phyloP scores from a whole-genome alignment of 768 basidiomycete genomes.

The Phylloporus sp. region DNA sequence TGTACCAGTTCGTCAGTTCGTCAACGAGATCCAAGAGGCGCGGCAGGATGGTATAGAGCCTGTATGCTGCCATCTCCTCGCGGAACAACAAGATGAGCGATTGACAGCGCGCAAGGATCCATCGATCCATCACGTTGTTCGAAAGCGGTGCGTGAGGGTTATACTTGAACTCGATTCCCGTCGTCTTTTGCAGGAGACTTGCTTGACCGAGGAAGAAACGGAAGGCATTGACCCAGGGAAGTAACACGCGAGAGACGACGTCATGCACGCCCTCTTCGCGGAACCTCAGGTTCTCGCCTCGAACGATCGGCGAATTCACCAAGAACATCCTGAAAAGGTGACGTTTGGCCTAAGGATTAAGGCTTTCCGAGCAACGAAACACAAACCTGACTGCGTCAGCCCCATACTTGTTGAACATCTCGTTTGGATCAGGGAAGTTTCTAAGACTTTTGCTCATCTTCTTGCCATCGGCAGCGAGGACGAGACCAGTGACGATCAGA shows the following conservation, averaged over 20 bases:
- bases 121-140: constrained; percentile 95
- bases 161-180: constrained; percentile 75
- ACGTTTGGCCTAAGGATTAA: background rate
- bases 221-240: constrained; percentile 98
- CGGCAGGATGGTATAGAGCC: constrained; percentile 97
- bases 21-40: constrained; percentile 87
- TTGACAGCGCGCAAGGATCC: constrained; percentile 98
- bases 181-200: constrained; percentile 76
- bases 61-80: constrained; percentile 95
- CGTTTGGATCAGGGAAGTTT: constrained; percentile 94
- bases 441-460: constrained; percentile 99
- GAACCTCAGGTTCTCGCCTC: constrained; percentile 96
- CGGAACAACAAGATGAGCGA: constrained; percentile 88
- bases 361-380: background rate
- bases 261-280: constrained; percentile 97
- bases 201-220: constrained; percentile 98
- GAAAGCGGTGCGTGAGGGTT: constrained; percentile 80
- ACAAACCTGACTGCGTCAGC: constrained; percentile 87
- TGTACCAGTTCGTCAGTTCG: constrained; percentile 99
- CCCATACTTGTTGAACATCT: constrained; percentile 86
- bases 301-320: constrained; percentile 97
- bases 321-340: constrained; percentile 78
- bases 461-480: constrained; percentile 94
- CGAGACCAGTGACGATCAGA: constrained; percentile 91
- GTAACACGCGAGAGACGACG: constrained; percentile 90